phyloP scores from a whole-genome alignment of 2,329 filamentous ascomycete species.

The Fonsecaea nubica region DNA sequence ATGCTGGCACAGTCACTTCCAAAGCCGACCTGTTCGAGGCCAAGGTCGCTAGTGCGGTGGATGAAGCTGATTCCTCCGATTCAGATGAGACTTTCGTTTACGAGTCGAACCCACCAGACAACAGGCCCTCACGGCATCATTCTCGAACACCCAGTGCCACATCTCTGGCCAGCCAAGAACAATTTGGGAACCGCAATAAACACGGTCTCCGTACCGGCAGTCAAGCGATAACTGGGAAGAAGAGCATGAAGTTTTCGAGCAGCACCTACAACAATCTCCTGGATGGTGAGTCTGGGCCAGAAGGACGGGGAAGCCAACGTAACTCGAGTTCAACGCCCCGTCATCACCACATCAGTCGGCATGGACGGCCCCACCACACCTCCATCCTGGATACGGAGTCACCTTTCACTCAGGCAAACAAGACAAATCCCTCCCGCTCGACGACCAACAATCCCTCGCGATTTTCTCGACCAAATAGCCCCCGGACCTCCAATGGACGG shows the following conservation, averaged over 20 bases:
- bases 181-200: constrained; percentile 63
- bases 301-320: constrained; percentile 67
- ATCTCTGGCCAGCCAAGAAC: constrained; percentile 65
- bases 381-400: constrained; percentile 79
- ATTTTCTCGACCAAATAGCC: constrained; percentile 73
- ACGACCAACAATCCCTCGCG: constrained; percentile 53
- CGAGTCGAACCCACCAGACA: constrained; percentile 85
- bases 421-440: constrained; percentile 65
- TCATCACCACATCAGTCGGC: constrained; percentile 81
- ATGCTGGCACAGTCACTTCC: constrained; percentile 70
- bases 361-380: constrained; percentile 73
- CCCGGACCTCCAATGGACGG: constrained; percentile 62
- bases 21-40: constrained; percentile 99
- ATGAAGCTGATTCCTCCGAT: constrained; percentile 94
- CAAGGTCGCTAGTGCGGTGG: constrained; percentile 92
- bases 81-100: constrained; percentile 99
- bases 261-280: constrained; percentile 70
- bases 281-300: constrained; percentile 71
- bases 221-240: constrained; percentile 73
- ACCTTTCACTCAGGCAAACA: constrained; percentile 73
- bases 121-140: constrained; percentile 77
- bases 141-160: constrained; percentile 94
- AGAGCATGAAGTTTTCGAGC: constrained; percentile 95
- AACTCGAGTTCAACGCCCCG: constrained; percentile 67
- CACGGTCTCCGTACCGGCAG: constrained; percentile 69